These are phyloP conservation scores for Echites panduratus DNA, from an alignment of 257 asterid genomes.

Conservation along the genomic window DNA sequence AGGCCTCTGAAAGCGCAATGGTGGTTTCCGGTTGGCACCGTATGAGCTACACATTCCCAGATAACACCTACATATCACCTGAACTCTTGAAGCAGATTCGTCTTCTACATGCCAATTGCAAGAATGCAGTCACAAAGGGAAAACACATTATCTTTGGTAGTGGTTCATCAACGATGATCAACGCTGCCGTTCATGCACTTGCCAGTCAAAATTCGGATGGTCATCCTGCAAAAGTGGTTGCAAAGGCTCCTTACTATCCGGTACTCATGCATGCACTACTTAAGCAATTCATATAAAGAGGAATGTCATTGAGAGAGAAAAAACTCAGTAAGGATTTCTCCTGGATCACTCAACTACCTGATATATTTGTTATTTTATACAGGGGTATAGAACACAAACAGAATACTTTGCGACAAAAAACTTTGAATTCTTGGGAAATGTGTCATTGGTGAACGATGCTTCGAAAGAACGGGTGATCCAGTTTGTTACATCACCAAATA, in stretches of 20 bases:
- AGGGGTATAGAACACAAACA: slow-evolving; percentile 47
- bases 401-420: slow-evolving; percentile 35
- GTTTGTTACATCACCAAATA: slow-evolving; percentile 71
- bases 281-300: too few species aligned
- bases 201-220: slow-evolving; percentile 39
- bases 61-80: slow-evolving; percentile 24
- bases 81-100: slow-evolving; percentile 42
- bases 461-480: slow-evolving; percentile 42
- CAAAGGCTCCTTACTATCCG: slow-evolving; percentile 47
- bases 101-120: slow-evolving; percentile 34
- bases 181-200: slow-evolving; percentile 70
- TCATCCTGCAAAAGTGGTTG: slow-evolving; percentile 47
- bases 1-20: slow-evolving; percentile 48
- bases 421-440: slow-evolving; percentile 47
- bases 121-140: slow-evolving; percentile 48
- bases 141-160: slow-evolving; percentile 51
- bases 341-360: too few species aligned
- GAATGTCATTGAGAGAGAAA: too few species aligned
- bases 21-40: slow-evolving; percentile 74
- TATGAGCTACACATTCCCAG: slow-evolving; percentile 49
- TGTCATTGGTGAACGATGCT: slow-evolving; percentile 23
- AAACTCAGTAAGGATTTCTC: too few species aligned
- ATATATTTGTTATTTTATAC: neutral
- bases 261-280: slow-evolving; percentile 13
- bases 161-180: slow-evolving; percentile 68